These are phyloP conservation scores for Gillenia trifoliata DNA, from an alignment of 306 rosid species.

Conservation along the genomic window DNA sequence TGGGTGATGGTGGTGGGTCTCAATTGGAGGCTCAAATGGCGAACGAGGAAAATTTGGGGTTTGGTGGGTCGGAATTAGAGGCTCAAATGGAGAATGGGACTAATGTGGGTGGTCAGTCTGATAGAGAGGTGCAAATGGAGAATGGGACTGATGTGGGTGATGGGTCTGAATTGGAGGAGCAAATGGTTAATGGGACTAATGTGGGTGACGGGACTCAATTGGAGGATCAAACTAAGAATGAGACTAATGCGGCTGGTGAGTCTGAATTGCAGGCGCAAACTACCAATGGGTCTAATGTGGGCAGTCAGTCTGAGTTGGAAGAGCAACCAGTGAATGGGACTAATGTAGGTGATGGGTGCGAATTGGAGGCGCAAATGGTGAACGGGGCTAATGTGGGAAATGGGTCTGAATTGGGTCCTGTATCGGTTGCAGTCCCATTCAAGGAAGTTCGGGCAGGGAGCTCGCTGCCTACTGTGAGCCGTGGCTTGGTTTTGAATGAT, in stretches of 20 bases:
- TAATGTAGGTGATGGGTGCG: background rate
- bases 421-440: background rate
- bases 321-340: background rate
- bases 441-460: slow-evolving; percentile 3
- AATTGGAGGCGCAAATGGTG: background rate
- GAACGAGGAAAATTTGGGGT: no score
- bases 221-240: background rate
- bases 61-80: slow-evolving; percentile 6
- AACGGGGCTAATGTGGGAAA: background rate
- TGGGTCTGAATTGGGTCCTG: background rate
- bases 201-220: background rate
- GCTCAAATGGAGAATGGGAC: background rate
- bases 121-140: background rate
- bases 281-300: background rate
- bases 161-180: slow-evolving; percentile 6
- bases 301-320: background rate
- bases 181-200: background rate
- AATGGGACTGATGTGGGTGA: background rate
- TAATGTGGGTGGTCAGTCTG: background rate
- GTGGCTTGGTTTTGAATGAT: background rate
- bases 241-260: background rate
- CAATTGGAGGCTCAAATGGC: slow-evolving; percentile 1
- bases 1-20: background rate
- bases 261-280: background rate
- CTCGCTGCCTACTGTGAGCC: background rate